A percentile compares a stretch with the other conserved stretches of the same genome.
Evolutionary conservation across 2,329 filamentous ascomycete genomes (phyloP).

Genomic region (Aspergillus pseudoviridinutans): DNA sequence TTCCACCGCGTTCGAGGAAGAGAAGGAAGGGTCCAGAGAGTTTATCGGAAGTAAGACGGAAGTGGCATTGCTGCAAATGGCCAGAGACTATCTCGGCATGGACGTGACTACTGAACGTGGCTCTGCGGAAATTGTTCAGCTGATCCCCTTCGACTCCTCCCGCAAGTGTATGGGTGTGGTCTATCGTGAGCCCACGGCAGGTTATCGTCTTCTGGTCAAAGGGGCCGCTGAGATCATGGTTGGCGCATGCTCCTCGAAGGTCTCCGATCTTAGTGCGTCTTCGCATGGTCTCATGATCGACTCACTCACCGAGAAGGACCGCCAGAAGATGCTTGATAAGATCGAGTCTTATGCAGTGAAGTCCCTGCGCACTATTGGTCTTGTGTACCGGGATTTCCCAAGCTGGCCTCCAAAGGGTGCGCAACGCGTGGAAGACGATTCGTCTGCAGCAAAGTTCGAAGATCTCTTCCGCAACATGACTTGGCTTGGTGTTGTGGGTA

Average conservation of each 20-base stretch:
- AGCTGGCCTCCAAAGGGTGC: slow-evolving; percentile 60
- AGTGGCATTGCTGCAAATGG: slow-evolving; percentile 68
- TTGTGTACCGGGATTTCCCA: slow-evolving; percentile 70
- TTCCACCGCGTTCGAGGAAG: slow-evolving; percentile 73
- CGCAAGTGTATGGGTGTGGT: slow-evolving; percentile 62
- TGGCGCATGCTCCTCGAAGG: slow-evolving; percentile 29
- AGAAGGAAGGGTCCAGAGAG: slow-evolving; percentile 61
- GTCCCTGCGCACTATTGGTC: slow-evolving; percentile 70
- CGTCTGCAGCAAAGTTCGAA: slow-evolving; percentile 61
- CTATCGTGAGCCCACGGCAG: slow-evolving; percentile 34
- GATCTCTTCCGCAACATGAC: slow-evolving; percentile 68
- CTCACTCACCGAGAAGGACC: slow-evolving; percentile 23
- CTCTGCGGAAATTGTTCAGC: slow-evolving; percentile 58
- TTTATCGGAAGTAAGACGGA: slow-evolving; percentile 78
- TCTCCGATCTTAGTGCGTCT: slow-evolving; percentile 27
- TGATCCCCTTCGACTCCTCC: slow-evolving; percentile 71
- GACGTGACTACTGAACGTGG: slow-evolving; percentile 61
- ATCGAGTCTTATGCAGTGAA: slow-evolving; percentile 45
- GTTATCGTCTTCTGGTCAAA: slow-evolving; percentile 46
- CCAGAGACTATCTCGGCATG: slow-evolving; percentile 64
- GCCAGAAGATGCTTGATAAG: slow-evolving; percentile 24
- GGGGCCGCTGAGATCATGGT: slow-evolving; percentile 48
- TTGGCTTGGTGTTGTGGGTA: slow-evolving; percentile 68
- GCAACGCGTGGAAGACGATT: slow-evolving; percentile 57
- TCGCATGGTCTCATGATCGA: slow-evolving; percentile 20